Conservation (phyloP, 1,284 basidiomycete genomes). For the Cystobasidiaceae sp. region DNA sequence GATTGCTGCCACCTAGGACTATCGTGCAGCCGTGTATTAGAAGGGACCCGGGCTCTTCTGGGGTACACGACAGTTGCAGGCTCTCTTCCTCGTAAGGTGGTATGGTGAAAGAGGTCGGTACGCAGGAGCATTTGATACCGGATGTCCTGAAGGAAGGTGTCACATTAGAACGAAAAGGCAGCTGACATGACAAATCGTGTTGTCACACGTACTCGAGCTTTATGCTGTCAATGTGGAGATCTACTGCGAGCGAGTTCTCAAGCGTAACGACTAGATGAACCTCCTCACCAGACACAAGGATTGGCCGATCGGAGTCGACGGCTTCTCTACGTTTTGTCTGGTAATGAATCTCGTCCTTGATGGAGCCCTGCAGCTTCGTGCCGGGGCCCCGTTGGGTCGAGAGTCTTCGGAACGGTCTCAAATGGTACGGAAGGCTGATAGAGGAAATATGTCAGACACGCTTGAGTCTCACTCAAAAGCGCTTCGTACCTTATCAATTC, state of each 20-base stretch:
- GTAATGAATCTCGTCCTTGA: conserved; percentile 55
- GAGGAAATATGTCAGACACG: conserved; percentile 73
- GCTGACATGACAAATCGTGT: background rate
- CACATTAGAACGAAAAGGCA: conserved; percentile 16
- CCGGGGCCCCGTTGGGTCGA: too few relatives aligned
- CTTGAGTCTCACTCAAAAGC: too few relatives aligned
- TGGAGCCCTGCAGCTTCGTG: conserved; percentile 52
- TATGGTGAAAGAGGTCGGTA: conserved; percentile 58
- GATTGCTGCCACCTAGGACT: too few relatives aligned
- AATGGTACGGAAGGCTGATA: conserved; percentile 88
- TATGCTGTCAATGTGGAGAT: conserved; percentile 75
- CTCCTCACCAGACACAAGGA: conserved; percentile 75
- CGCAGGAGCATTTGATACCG: conserved; percentile 68
- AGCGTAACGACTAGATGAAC: conserved; percentile 76
- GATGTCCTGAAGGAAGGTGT: conserved; percentile 57
- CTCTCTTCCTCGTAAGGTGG: conserved; percentile 70
- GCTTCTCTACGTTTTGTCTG: background rate
- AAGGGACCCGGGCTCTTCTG: conserved; percentile 62
- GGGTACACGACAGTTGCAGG: conserved; percentile 64
- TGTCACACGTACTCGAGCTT: conserved; percentile 71
- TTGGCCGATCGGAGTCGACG: conserved; percentile 48
- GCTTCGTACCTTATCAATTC: conserved; percentile 30
- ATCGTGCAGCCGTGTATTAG: conserved; percentile 70
- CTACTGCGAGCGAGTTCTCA: conserved; percentile 86
- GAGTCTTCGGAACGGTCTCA: too few relatives aligned